These are phyloP conservation scores for Cucurbita argyrosperma DNA, from an alignment of 306 rosid genomes.

Conservation along the genomic window DNA sequence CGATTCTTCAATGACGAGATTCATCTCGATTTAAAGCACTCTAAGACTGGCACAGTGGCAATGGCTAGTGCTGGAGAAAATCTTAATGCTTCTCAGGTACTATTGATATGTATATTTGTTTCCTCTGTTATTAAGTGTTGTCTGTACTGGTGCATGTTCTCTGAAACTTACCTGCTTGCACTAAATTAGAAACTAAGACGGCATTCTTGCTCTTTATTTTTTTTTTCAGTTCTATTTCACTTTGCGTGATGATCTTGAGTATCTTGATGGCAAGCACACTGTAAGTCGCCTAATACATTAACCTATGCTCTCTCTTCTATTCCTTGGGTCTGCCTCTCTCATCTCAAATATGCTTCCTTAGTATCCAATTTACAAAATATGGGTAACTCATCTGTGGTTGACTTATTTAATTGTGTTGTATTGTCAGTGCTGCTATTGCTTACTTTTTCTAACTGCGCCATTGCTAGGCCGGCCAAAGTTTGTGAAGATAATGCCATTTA, in stretches of 20 bases:
- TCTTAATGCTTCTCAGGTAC: constrained; percentile 95
- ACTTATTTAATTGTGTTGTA: not conserved
- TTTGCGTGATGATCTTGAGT: constrained; percentile 83
- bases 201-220: not conserved
- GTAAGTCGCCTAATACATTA: constrained; percentile 32
- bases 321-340: not conserved
- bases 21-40: constrained; percentile 81
- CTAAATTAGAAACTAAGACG: not conserved
- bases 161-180: not conserved
- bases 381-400: not conserved
- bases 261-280: constrained; percentile 83
- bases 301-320: not conserved
- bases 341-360: not conserved
- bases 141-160: not conserved
- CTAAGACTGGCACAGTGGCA: constrained; percentile 75
- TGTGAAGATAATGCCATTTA: not conserved
- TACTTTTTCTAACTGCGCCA: not conserved
- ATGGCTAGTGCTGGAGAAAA: constrained; percentile 98
- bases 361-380: not conserved
- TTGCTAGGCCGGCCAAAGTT: not conserved
- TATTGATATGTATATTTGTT: not conserved
- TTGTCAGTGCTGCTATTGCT: not conserved
- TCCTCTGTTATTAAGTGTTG: not conserved
- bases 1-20: constrained; percentile 78
- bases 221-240: constrained; percentile 70